Conservation (phyloP, 1,139 yeast species). For the Geotrichum reessii region DNA sequence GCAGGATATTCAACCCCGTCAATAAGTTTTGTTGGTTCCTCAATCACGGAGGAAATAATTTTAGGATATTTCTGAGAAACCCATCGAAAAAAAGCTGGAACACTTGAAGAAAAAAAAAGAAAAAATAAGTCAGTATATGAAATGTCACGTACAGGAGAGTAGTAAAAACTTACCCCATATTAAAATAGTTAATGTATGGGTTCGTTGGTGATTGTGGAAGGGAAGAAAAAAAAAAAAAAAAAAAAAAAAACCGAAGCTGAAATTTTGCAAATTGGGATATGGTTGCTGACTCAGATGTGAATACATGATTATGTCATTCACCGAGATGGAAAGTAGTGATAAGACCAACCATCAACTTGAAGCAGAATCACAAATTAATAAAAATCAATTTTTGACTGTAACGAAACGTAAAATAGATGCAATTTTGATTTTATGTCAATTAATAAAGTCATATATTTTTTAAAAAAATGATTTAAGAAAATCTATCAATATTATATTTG, state of each 20-base stretch:
- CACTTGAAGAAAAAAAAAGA: conserved; percentile 41
- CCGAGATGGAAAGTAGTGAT: background rate
- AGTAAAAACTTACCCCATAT: background rate
- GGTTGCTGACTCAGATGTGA: background rate
- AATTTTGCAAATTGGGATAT: background rate
- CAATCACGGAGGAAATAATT: conserved; percentile 84
- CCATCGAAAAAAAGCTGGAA: conserved; percentile 98
- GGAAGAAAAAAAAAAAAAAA: background rate
- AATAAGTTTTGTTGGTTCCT: conserved; percentile 54
- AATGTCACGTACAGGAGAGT: background rate
- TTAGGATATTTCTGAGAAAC: conserved; percentile 88
- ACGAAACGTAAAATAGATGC: no score
- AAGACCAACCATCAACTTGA: no score
- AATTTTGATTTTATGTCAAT: no score
- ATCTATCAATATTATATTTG: no score
- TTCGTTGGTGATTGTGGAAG: background rate
- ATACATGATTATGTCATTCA: background rate
- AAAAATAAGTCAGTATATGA: background rate
- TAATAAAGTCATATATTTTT: no score
- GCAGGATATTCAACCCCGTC: conserved; percentile 61
- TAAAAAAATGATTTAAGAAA: no score
- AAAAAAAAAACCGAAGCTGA: background rate
- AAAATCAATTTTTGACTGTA: no score
- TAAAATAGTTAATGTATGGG: background rate
- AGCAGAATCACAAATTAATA: no score